Evolutionary conservation across 2,329 filamentous ascomycete species (phyloP).

Genomic region (Aspergillus phoenicis): DNA sequence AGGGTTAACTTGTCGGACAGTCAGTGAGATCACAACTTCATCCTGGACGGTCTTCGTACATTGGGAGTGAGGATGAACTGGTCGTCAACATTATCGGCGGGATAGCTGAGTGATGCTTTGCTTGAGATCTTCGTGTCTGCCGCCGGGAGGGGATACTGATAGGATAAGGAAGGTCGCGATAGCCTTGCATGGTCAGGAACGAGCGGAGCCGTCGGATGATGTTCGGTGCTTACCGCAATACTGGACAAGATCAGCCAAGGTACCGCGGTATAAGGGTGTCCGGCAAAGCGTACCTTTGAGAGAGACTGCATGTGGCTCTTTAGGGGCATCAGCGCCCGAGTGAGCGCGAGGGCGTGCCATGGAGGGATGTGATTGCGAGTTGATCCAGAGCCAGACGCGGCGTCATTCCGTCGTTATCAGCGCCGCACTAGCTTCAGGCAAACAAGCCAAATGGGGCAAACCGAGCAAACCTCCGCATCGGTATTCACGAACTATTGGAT

Average conservation of each 20-base stretch:
- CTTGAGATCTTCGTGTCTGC: slow-evolving; percentile 55
- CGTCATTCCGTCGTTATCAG: slow-evolving; percentile 19
- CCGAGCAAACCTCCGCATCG: slow-evolving; percentile 28
- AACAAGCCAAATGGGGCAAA: slow-evolving; percentile 31
- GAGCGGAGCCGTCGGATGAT: neutral
- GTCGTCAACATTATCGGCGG: slow-evolving; percentile 51
- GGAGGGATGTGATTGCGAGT: neutral
- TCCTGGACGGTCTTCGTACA: slow-evolving; percentile 31
- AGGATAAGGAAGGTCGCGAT: slow-evolving; percentile 64
- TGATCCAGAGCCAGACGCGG: neutral
- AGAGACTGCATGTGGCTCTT: slow-evolving; percentile 78
- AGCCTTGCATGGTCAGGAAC: slow-evolving; percentile 58
- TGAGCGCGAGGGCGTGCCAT: slow-evolving; percentile 49
- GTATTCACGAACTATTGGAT: neutral
- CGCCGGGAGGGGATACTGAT: slow-evolving; percentile 48
- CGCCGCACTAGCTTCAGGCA: slow-evolving; percentile 15
- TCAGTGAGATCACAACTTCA: slow-evolving; percentile 15
- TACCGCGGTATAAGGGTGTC: slow-evolving; percentile 4
- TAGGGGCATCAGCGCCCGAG: slow-evolving; percentile 51
- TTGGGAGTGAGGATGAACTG: slow-evolving; percentile 61
- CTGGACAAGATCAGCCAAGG: slow-evolving; percentile 30
- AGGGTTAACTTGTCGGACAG: slow-evolving; percentile 64
- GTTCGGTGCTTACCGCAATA: slow-evolving; percentile 40
- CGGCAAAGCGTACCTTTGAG: slow-evolving; percentile 61
- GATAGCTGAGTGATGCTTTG: slow-evolving; percentile 75